A percentile compares a stretch with the other conserved stretches of the same genome.
These are phyloP conservation scores for Cryptococcus floricola DNA, from an alignment of 1,284 basidiomycete genomes.

Conservation along the genomic window DNA sequence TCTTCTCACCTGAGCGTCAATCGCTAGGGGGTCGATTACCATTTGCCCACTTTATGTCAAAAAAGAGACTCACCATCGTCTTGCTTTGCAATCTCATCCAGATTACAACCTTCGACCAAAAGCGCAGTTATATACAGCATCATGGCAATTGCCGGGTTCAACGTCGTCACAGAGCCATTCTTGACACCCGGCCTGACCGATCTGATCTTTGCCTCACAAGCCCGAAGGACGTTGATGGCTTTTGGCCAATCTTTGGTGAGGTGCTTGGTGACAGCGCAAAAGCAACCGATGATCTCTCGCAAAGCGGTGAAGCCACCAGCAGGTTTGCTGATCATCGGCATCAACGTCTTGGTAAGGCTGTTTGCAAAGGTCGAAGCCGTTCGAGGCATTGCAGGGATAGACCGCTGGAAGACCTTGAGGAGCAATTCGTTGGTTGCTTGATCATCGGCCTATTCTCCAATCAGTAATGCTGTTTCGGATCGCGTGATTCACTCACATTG, in stretches of 20 bases:
- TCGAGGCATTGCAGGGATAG: conserved; percentile 81
- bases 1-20: conserved; percentile 14
- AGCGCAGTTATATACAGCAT: conserved; percentile 77
- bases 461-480: conserved; percentile 2
- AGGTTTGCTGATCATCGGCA: conserved; percentile 82
- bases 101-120: conserved; percentile 81
- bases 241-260: conserved; percentile 80
- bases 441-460: conserved; percentile 64
- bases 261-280: conserved; percentile 76
- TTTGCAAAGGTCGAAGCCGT: conserved; percentile 80
- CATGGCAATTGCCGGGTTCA: conserved; percentile 44
- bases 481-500: conserved; percentile 24
- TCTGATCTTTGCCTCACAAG: conserved; percentile 58
- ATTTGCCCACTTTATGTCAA: not conserved
- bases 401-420: conserved; percentile 78
- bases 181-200: conserved; percentile 17
- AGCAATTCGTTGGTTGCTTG: conserved; percentile 75
- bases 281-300: conserved; percentile 86
- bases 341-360: conserved; percentile 71
- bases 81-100: conserved; percentile 68
- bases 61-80: conserved; percentile 49
- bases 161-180: not conserved
- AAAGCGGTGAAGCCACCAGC: conserved; percentile 68
- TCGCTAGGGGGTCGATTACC: not conserved
- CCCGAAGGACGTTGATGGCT: conserved; percentile 71